phyloP scores from a whole-genome alignment of 495 filamentous ascomycete genomes.

The Patellaria atrata region DNA sequence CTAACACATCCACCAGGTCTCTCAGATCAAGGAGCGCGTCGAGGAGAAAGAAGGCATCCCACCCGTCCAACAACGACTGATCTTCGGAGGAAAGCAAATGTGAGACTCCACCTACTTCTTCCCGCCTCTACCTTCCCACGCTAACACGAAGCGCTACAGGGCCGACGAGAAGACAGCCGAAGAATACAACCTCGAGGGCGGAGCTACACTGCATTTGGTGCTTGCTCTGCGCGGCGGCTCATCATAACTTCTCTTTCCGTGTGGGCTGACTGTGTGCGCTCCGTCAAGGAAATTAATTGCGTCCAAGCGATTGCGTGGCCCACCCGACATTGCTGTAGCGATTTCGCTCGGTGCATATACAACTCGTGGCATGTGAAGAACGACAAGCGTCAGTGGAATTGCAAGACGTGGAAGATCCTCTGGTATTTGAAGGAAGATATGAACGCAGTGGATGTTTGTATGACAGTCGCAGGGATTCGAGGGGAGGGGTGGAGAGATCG shows the following conservation, averaged over 20 bases:
- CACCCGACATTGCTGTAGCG: too few relatives aligned
- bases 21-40: constrained; percentile 92
- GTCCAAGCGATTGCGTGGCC: too few relatives aligned
- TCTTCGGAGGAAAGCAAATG: constrained; percentile 97
- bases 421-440: too few relatives aligned
- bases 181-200: constrained; percentile 83
- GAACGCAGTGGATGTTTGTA: too few relatives aligned
- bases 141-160: constrained; percentile 34
- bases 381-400: too few relatives aligned
- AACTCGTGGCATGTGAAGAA: too few relatives aligned
- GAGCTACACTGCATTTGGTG: constrained; percentile 87
- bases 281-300: too few relatives aligned
- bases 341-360: too few relatives aligned
- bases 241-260: constrained; percentile 3
- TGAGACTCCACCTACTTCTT: constrained; percentile 30
- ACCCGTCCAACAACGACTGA: constrained; percentile 89
- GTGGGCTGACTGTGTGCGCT: too few relatives aligned
- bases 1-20: constrained; percentile 46
- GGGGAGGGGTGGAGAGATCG: too few relatives aligned
- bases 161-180: constrained; percentile 75
- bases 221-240: constrained; percentile 75
- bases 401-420: too few relatives aligned
- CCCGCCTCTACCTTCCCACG: neutral
- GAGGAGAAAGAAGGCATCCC: constrained; percentile 98
- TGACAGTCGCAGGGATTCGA: too few relatives aligned